Evolutionary conservation across 2,329 filamentous ascomycete species (phyloP), one percentile per base, ranked within the genome.

Genomic region (Colletotrichum lindemuthianum): DNA sequence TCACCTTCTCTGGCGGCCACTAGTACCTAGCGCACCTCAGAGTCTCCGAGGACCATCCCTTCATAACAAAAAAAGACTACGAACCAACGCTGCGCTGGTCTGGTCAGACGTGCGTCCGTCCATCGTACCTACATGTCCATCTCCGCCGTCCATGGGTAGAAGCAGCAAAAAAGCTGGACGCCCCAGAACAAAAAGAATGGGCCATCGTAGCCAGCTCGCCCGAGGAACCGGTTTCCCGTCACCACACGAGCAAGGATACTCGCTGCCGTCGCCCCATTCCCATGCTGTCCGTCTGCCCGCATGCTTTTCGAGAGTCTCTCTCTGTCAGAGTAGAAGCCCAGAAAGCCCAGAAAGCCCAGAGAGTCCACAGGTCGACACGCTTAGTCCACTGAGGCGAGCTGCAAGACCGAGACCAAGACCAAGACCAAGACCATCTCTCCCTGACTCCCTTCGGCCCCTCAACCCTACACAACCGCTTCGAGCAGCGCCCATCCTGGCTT

Each of bases 221-320:
- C 63, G 54, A 63, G 49, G 58, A 65, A 65, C 63, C 63, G 63
- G 63, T 65, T 65, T 65, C 58, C 52, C 59, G 52, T 56, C n/a
- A 8, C 43, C 33, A 39, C 50, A 34, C 34, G 36, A 51, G 44
- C 61, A 61, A 65, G 61, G 58, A 51, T 65, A 43, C 15, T 40
- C 61, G 57, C 50, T 43, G 57, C 48, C 57, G 43, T 64, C 56
- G 60, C 49, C 60, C 24, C 24, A 24, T 24, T 24, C 24, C 24
- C 51, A 15, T 52, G 60, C 50, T 50, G 44, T 39, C 44, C 54
- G 39, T 57, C 54, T 40, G 54, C 44, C 44, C 39, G 37, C 44
- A 41, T 43, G 61, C 63, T 40, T 33, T 58, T 45, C 55, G 33
- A 43, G 51, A 34, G 37, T 37, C 24, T 4, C 24, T 24, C 24